Percentiles rank a stretch among this genome's conserved stretches.
These are phyloP conservation scores for Trichophyton mentagrophytes DNA, from an alignment of 2,329 filamentous ascomycete species.

Conservation along the genomic window DNA sequence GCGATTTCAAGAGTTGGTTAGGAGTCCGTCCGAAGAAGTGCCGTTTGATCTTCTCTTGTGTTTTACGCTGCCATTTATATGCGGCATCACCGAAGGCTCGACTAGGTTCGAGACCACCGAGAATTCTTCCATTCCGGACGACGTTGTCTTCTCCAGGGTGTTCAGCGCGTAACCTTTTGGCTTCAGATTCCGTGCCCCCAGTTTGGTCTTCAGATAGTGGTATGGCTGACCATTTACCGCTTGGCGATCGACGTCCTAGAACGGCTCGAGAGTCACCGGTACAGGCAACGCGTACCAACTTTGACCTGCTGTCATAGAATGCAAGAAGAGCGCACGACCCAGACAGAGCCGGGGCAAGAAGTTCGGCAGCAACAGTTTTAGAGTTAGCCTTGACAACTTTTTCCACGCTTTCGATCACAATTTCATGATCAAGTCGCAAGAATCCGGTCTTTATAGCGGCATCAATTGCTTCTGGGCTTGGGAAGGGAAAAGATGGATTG, in stretches of 20 bases:
- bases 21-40: slow-evolving; percentile 80
- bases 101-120: slow-evolving; percentile 83
- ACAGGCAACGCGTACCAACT: slow-evolving; percentile 83
- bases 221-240: slow-evolving; percentile 85
- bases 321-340: slow-evolving; percentile 94
- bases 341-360: slow-evolving; percentile 82
- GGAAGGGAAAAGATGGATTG: slow-evolving; percentile 46
- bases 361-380: slow-evolving; percentile 79
- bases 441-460: slow-evolving; percentile 88
- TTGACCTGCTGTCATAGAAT: slow-evolving; percentile 83
- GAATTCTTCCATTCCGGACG: slow-evolving; percentile 73
- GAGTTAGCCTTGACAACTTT: slow-evolving; percentile 82
- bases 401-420: slow-evolving; percentile 82
- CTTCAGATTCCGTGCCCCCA: slow-evolving; percentile 75
- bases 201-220: slow-evolving; percentile 89
- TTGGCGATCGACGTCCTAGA: slow-evolving; percentile 61
- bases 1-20: slow-evolving; percentile 67
- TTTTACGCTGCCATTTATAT: slow-evolving; percentile 89
- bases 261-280: slow-evolving; percentile 95
- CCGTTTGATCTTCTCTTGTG: slow-evolving; percentile 66
- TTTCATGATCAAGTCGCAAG: slow-evolving; percentile 77
- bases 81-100: slow-evolving; percentile 91
- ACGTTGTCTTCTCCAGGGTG: slow-evolving; percentile 86
- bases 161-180: slow-evolving; percentile 64
- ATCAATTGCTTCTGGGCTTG: slow-evolving; percentile 70